Evolutionary conservation across 2,329 filamentous ascomycete species (phyloP), one percentile per base, ranked within the genome.

Genomic region (Diaporthe sp.): DNA sequence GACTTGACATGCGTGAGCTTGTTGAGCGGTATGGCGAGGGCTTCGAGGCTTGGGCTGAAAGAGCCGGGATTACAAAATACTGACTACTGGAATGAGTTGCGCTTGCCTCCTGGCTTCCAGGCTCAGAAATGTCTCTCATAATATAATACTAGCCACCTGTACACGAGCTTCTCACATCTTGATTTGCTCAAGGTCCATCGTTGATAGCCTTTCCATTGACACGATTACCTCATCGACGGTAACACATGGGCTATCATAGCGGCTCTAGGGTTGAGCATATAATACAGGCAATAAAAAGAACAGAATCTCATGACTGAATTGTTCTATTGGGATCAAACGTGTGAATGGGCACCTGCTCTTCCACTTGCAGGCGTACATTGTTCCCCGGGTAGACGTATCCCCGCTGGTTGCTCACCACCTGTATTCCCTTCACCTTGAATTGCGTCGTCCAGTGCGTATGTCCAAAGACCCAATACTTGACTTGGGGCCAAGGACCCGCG

Each of bases 391-490:
- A 61, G 9, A 84, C 80, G 76, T 86, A 86, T 4, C 85, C 85
- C n/a, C 85, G 80, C 80, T 88, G 86, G 66, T 88, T 88, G 8
- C 83, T 81, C 64, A 87, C 80, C n/a, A 88, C 67, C 47, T 80
- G 80, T 1, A 85, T 81, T 1, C 83, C 82, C 4, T 81, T 74
- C 40, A 77, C 76, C 45, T 76, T 66, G 12, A 84, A 80, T 66
- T 84, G 79, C 2, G 82, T 85, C 4, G 83, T 85, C 74, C 82
- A 87, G 77, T 88, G 87, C 0, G 86, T 89, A 74, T 88, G 86
- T 0, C 87, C 88, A 82, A 88, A 87, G 61, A 86, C 82, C 85
- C 85, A 89, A 7, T 76, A 71, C 15, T 79, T 80, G 1, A 88
- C 83, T 17, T 22, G 17, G 15, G 19, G 7, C 64, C 50, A 70